phyloP scores from a whole-genome alignment of 257 asterid genomes.

The Plantago ovata region DNA sequence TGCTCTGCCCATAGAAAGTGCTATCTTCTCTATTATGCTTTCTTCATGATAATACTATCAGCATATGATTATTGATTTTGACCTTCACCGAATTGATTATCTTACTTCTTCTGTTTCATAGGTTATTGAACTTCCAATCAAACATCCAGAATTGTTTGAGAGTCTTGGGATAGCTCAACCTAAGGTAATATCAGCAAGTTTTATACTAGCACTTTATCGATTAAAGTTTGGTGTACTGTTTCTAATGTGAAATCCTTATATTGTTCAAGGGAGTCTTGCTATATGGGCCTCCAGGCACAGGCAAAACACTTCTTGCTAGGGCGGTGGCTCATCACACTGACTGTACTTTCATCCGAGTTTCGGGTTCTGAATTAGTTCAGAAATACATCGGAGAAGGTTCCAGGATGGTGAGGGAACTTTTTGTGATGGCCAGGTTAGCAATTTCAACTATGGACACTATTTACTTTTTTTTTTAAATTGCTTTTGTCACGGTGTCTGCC shows the following conservation, averaged over 20 bases:
- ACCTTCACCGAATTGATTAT: not conserved
- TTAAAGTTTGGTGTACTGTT: not conserved
- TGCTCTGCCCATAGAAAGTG: too few species aligned
- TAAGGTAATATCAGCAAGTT: constrained; percentile 43
- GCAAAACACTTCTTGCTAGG: constrained; percentile 62
- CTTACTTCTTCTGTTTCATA: constrained; percentile 11
- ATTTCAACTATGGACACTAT: constrained; percentile 2
- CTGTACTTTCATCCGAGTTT: constrained; percentile 57
- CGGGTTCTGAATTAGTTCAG: constrained; percentile 58
- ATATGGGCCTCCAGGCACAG: constrained; percentile 68
- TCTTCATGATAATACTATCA: too few species aligned
- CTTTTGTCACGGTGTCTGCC: too few species aligned
- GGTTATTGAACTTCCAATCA: constrained; percentile 67
- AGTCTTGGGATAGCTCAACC: constrained; percentile 70
- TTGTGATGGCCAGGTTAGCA: constrained; percentile 91
- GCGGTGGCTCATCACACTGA: constrained; percentile 67
- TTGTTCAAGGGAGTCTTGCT: constrained; percentile 50
- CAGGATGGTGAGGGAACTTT: constrained; percentile 93
- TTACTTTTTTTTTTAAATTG: not conserved
- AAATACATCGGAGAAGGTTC: constrained; percentile 66
- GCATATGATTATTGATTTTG: too few species aligned
- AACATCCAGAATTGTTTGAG: constrained; percentile 61
- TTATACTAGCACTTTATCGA: constrained; percentile 4
- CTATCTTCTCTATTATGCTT: too few species aligned
- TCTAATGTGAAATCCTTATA: constrained; percentile 14